Percentiles rank a stretch among this genome's conserved stretches.
Conservation (phyloP, 116 monocot genomes). For the Papilionanthe hybrid region DNA sequence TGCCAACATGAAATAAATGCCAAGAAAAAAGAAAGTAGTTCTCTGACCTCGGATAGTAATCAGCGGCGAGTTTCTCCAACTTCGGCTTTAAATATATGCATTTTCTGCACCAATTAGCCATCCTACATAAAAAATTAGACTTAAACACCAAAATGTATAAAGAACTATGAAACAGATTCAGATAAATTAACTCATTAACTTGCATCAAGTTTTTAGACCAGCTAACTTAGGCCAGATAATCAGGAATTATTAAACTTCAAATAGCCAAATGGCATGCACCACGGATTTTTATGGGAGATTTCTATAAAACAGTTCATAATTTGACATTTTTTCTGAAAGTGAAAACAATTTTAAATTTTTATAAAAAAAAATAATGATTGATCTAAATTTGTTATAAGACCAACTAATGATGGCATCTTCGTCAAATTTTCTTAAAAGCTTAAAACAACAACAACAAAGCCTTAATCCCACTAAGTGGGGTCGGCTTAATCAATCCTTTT, state of each 20-base stretch:
- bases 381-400: too few relatives aligned
- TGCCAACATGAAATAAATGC: neutral
- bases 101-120: slow-evolving; percentile 96
- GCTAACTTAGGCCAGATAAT: neutral
- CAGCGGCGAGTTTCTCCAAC: slow-evolving; percentile 85
- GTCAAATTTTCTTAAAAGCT: too few relatives aligned
- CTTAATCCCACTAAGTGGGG: too few relatives aligned
- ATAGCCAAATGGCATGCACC: neutral
- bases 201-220: neutral
- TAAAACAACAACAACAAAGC: too few relatives aligned
- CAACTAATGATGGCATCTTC: too few relatives aligned
- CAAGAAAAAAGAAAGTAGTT: neutral
- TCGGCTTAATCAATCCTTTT: too few relatives aligned
- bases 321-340: too few relatives aligned
- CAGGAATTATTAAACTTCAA: neutral
- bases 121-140: slow-evolving; percentile 41
- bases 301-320: too few relatives aligned
- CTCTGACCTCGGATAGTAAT: slow-evolving; percentile 78
- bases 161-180: neutral
- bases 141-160: slow-evolving; percentile 6
- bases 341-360: too few relatives aligned
- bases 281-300: too few relatives aligned
- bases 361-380: too few relatives aligned
- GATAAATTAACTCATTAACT: neutral
- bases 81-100: slow-evolving; percentile 99